Evolutionary conservation across 148 eudicot species (phyloP), one percentile per base, ranked within the genome.

Genomic region (Gaultheria prostrata): DNA sequence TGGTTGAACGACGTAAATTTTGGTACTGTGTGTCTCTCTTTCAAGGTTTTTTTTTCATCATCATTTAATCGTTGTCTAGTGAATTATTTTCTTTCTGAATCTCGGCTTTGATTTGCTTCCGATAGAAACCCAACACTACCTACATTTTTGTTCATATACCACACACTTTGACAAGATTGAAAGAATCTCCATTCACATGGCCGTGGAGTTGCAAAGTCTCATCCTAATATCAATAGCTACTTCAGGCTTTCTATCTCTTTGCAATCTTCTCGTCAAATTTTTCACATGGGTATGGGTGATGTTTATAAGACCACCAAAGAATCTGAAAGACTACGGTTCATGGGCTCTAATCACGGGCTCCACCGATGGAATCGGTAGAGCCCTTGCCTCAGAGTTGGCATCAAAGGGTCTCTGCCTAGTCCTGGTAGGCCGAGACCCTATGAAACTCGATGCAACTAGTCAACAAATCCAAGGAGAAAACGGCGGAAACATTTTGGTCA

Each of bases 281-380:
- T 8, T 50, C 13, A 82, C 33, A 82, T 92, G 91, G 91, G 80
- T 82, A 3, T 92, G 84, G 83, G 49, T 28, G 51, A 84, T 70
- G 69, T 89, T 91, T 84, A 3, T 89, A 10, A 82, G 93, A 80
- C 83, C 87, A 20, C 88, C 90, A 45, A 92, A 89, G 56, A 78
- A 83, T 18, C 87, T 92, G 8, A 84, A 82, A 57, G 20, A 26
- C 1, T 91, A 92, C 74, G 95, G 95, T 20, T 82, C 91, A 33
- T 92, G 95, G 93, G 93, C 93, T 8, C 39, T 89, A 4, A 32
- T 92, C 85, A 92, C 95, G 1, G 95, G 93, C 35, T 84, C 85
- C 26, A 92, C 95, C 0, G 95, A 92, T 69, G 93, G 95, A 0
- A 92, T 92, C 8, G 95, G 93, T 4, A 89, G 84, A 85, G 87